phyloP scores from a whole-genome alignment of 108 stramenopile species.

The Fragilariopsis cylindrus region DNA sequence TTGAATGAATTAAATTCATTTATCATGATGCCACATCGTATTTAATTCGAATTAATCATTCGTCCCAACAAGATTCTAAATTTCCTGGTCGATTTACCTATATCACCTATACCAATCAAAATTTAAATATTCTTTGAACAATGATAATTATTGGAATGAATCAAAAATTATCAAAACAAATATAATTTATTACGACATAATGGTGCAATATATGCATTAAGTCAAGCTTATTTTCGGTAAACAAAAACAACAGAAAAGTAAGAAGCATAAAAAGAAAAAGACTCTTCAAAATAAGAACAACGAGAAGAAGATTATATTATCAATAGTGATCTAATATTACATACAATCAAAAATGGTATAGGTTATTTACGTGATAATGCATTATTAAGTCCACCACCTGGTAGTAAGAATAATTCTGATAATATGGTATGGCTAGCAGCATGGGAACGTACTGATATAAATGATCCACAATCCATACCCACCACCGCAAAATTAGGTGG shows the following conservation, averaged over 20 bases:
- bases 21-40: conserved; percentile 23
- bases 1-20: conserved; percentile 9
- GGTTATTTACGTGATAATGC: conserved; percentile 23
- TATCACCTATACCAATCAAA: conserved; percentile 8
- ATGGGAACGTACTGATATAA: conserved; percentile 19
- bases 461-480: background rate
- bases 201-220: conserved; percentile 35
- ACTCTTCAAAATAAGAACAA: too few relatives aligned
- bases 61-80: conserved; percentile 13
- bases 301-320: background rate
- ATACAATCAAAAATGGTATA: conserved; percentile 18
- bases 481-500: conserved; percentile 35
- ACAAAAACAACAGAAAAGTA: background rate
- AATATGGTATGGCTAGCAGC: conserved; percentile 7
- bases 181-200: conserved; percentile 42
- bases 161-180: background rate
- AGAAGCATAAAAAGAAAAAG: too few relatives aligned
- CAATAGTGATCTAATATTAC: conserved; percentile 1
- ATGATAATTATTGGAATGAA: conserved; percentile 5
- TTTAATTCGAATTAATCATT: conserved; percentile 31
- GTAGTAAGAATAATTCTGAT: background rate
- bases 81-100: conserved; percentile 37
- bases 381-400: conserved; percentile 20
- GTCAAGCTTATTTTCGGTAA: conserved; percentile 19
- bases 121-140: conserved; percentile 8